Base-by-base conservation (phyloP, 2,329 filamentous ascomycete species). In the Arthroderma sp. region DNA sequence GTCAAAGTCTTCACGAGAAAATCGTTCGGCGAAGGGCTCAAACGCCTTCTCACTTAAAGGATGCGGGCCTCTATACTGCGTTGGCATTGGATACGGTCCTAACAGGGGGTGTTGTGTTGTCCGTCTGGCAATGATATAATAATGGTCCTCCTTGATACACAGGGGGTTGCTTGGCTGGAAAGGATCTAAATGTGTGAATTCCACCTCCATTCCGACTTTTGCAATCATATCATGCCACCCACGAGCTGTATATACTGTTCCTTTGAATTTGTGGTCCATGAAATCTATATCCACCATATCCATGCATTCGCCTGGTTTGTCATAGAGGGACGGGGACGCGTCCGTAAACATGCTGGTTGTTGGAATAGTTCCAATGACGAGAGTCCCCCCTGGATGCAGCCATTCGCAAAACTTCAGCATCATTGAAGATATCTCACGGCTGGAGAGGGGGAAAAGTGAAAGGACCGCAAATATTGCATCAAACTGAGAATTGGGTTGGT, bases 391-490 rank as follows among this genome's bases (percentile, higher is more conserved):
- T 1, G 8, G 37, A 41, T 55, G 35, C 6, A 63, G 28, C 62
- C 62, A 63, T 49, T 63, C 56, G 0, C 60, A 33, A 23, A 61
- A 62, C 38, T 44, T 53, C 13, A 54, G 55, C 8, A 60, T 19
- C 31, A 61, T 49, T 1, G 51, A 56, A 38, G 57, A 56, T 1
- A 49, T 31, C 15, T 64, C 61, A 28, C 52, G 41, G 7, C 57
- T 57, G 1, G 57, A 25, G 21, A 63, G 25, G 39, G 57, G 54
- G 38, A 54, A 63, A 13, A 64, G 57, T 1, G 61, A 62, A 28
- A 56, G 51, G n/a, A 62, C 47, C 15, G 55, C 60, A 38, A 64
- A 61, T 2, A 64, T 56, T 2, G 55, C 62, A 43, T 62, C 57
- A 8, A 63, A 56, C 13, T 21, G 43, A 21, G 13, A 15, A 11